These are phyloP conservation scores for Cubamyces lactineus DNA, from an alignment of 768 basidiomycete species.

Conservation along the genomic window DNA sequence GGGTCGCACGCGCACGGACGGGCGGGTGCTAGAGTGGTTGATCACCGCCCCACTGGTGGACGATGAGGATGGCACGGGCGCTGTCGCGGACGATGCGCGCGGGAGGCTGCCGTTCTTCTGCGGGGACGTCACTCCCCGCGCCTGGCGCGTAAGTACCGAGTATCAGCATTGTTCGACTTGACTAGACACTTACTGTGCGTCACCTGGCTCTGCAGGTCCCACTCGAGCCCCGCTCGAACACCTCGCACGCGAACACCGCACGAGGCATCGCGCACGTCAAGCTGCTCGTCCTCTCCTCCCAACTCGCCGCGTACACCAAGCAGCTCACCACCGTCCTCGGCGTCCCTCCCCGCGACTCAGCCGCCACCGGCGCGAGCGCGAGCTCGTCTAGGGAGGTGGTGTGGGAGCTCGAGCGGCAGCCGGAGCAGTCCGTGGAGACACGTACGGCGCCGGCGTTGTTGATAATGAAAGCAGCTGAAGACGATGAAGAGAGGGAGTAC, in stretches of 20 bases:
- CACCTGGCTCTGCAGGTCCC: too few species aligned
- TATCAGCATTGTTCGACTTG: not conserved
- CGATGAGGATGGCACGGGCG: too few species aligned
- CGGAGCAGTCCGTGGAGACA: not conserved
- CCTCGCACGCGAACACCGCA: constrained; percentile 53
- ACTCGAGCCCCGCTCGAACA: constrained; percentile 47
- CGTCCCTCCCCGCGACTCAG: constrained; percentile 36
- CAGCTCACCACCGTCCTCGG: constrained; percentile 57
- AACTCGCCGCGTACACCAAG: constrained; percentile 37
- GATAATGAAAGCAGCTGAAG: constrained; percentile 40
- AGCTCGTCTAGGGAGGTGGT: constrained; percentile 25
- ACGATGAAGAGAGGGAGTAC: constrained; percentile 41
- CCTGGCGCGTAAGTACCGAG: constrained; percentile 51
- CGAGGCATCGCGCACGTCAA: constrained; percentile 53
- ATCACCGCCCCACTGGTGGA: constrained; percentile 56
- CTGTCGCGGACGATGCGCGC: constrained; percentile 28
- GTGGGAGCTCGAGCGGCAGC: constrained; percentile 49
- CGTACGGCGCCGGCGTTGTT: constrained; percentile 33
- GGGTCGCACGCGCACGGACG: constrained; percentile 60
- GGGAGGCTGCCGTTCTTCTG: constrained; percentile 69
- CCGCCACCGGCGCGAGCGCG: constrained; percentile 4
- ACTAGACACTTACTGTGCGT: too few species aligned
- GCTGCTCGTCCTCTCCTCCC: constrained; percentile 40
- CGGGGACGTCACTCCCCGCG: constrained; percentile 67
- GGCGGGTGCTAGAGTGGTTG: constrained; percentile 59